Evolutionary conservation across 2,329 filamentous ascomycete species (phyloP), one percentile per base, ranked within the genome.

Genomic region (Xylariaceae sp.): DNA sequence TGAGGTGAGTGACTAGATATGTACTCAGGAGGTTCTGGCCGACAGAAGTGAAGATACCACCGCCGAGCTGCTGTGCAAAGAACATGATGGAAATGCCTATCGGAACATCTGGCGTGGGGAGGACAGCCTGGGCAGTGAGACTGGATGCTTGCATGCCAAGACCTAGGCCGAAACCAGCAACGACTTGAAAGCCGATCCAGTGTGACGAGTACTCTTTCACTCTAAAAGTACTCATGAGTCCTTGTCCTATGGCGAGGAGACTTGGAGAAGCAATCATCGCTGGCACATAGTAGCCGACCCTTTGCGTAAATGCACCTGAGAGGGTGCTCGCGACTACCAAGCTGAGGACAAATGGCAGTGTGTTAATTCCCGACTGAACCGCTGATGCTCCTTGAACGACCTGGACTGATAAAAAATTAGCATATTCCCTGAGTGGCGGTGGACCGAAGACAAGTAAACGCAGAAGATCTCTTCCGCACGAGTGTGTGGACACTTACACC

Each of bases 101-200:
- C 8, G 78, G 75, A 60, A 80, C 74, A 62, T 80, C 77, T n/a
- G 73, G 72, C 35, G 70, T 62, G 10, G 68, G 68, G 18, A 80
- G 69, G 0, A 78, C 75, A 2, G 78, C 74, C 61, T 79, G 77
- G 0, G 76, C 76, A 0, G 83, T 83, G 17, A 87, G 78, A 57
- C 77, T 74, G 13, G 80, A 75, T 2, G 82, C 78, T 66, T 87
- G 83, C 75, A 88, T 81, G 4, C 81, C 80, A 23, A 82, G 73
- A 2, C 85, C 85, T 3, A 86, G 68, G 0, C 84, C 84, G 53
- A 84, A 79, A 15, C 85, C 85, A 5, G 80, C 74, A 17, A 87
- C 68, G 57, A 84, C 81, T 66, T 87, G 82, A 66, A 76, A 87
- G 10, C 76, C 81, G 57, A 86, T 83, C 84, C 84, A 87, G 60